Base-by-base conservation (phyloP, 768 basidiomycete species). In the Naganishia vaughanmartiniae region DNA sequence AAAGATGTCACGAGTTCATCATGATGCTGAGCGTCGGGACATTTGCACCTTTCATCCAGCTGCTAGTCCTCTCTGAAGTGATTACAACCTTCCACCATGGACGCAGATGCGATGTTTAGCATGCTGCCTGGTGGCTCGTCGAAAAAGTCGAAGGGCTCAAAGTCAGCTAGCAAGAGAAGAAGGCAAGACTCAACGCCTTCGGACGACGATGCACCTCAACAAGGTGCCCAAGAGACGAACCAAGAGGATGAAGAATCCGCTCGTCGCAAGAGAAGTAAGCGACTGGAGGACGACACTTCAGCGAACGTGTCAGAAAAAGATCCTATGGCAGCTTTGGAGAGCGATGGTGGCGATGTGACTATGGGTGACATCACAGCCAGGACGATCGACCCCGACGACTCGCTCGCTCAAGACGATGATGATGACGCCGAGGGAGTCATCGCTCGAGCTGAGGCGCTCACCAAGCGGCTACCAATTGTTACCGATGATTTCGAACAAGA, bases 401-500 rank as follows among this genome's bases (percentile, higher is more conserved):
- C 63, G 19, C 24, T 53, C 10, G 39, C 57, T 14, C 57, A 53
- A 24, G 66, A 33, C 6, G 66, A 72, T 33, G 71, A 72, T 12
- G 68, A 57, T 21, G n/a, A 57, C 55, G 39, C 69, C 19, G 72
- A 72, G 54, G 70, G 48, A n/a, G 71, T 60, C 17, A 57, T 45
- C 17, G 66, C 30, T 14, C 56, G 42, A 24, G 67, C 42, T 19
- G 72, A 71, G 14, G 28, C 60, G 15, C 6, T 63, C 26, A 73
- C 73, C n/a, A 76, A 68, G 12, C 57, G 89, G 5, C 85, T 85
- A 66, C 91, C 93, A 10, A 84, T 92, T 0, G 88, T 92, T 9
- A 86, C 95, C 14, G 95, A 98, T 81, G 93, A 95, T 73, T 93
- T 97, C 78, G 92, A 94, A 82, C 92, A 90, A 0, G 92, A 94